A percentile compares a stretch with the other conserved stretches of the same genome.
Conservation (phyloP, 305 asterid genomes). For the Caryopteris hybrid region DNA sequence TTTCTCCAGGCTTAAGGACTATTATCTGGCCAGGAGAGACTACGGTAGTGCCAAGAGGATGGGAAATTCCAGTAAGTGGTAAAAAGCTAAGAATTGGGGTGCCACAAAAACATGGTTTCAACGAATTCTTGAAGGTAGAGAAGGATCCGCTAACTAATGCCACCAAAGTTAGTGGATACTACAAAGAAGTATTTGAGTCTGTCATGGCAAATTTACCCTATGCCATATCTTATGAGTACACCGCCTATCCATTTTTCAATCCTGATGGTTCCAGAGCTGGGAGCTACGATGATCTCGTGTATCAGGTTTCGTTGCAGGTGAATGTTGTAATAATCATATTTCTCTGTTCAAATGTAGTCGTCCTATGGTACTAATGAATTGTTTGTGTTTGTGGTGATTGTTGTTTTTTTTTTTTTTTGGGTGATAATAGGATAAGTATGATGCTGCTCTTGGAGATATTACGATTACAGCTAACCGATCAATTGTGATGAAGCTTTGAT, state of each 20-base stretch:
- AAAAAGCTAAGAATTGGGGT: slow-evolving; percentile 42
- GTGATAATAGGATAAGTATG: background rate
- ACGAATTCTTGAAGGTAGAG: slow-evolving; percentile 21
- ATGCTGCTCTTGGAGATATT: slow-evolving; percentile 31
- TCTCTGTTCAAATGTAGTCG: too few species aligned
- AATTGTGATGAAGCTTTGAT: too few species aligned
- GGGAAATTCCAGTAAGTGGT: slow-evolving; percentile 26
- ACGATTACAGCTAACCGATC: slow-evolving; percentile 25
- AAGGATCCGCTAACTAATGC: slow-evolving; percentile 21
- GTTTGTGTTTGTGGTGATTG: too few species aligned
- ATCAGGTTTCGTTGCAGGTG: slow-evolving; percentile 1
- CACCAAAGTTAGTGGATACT: slow-evolving; percentile 20
- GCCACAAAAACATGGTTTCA: slow-evolving; percentile 20
- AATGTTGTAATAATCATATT: background rate
- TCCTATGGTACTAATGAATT: too few species aligned
- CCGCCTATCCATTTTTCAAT: background rate
- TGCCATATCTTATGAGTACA: slow-evolving; percentile 3
- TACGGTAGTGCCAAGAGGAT: slow-evolving; percentile 28
- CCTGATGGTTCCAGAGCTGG: background rate
- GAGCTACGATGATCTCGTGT: slow-evolving; percentile 12
- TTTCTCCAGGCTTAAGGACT: background rate
- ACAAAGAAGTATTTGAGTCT: slow-evolving; percentile 21
- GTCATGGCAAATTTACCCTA: slow-evolving; percentile 18
- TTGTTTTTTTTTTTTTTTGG: too few species aligned
- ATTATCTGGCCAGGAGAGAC: slow-evolving; percentile 48